Conservation (phyloP, 1,284 basidiomycete species). For the Ceraceosorus bombacis region DNA sequence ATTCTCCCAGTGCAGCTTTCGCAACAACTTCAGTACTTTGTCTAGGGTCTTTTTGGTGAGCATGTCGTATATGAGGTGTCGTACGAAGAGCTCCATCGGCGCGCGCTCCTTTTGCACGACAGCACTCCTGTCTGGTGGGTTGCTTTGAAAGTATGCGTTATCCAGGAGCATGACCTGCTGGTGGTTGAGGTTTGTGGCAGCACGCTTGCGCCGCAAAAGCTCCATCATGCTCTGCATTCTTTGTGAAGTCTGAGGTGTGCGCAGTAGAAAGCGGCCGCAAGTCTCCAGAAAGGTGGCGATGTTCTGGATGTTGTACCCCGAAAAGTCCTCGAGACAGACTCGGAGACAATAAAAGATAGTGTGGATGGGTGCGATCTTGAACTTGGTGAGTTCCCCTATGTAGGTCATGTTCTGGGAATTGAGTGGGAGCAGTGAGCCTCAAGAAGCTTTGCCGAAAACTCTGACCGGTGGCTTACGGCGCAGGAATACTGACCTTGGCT, state of each 20-base stretch:
- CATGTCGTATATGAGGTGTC: slow-evolving; percentile 84
- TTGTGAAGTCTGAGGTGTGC: slow-evolving; percentile 76
- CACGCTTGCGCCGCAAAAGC: slow-evolving; percentile 87
- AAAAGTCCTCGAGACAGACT: slow-evolving; percentile 91
- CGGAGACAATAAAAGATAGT: slow-evolving; percentile 92
- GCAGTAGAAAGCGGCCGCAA: slow-evolving; percentile 83
- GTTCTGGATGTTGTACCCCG: slow-evolving; percentile 84
- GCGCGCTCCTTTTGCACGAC: slow-evolving; percentile 75
- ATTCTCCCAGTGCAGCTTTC: slow-evolving; percentile 95
- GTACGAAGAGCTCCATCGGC: slow-evolving; percentile 83
- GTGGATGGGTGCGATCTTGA: slow-evolving; percentile 82
- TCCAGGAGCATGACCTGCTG: slow-evolving; percentile 81
- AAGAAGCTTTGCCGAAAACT: no score
- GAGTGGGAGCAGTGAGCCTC: not conserved
- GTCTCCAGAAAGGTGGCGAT: slow-evolving; percentile 83
- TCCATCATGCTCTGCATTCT: slow-evolving; percentile 68
- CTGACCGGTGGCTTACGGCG: not conserved
- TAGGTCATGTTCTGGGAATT: slow-evolving; percentile 66
- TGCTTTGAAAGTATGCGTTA: slow-evolving; percentile 99
- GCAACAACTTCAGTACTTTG: slow-evolving; percentile 79
- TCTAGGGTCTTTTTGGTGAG: slow-evolving; percentile 83
- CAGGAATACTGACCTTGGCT: slow-evolving; percentile 53
- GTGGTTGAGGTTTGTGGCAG: slow-evolving; percentile 81
- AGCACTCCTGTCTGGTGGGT: slow-evolving; percentile 86
- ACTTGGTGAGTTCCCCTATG: slow-evolving; percentile 87